Percentiles rank a stretch among this genome's conserved stretches.
Evolutionary conservation across 805 yeast genomes (phyloP).

Genomic region (Spencermartinsiella europaea): DNA sequence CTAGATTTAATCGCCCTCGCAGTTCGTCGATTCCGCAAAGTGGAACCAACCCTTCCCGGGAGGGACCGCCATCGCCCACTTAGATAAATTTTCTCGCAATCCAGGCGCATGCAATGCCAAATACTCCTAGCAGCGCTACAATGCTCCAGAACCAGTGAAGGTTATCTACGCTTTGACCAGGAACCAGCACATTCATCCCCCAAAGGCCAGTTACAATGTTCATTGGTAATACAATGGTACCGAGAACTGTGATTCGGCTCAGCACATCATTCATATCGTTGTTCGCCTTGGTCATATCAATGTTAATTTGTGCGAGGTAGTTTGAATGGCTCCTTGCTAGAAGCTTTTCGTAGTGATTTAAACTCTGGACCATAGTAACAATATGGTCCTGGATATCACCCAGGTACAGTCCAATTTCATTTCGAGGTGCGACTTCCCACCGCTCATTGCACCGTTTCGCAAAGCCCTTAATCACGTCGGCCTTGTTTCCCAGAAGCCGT

Average conservation of each 20-base stretch:
- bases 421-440: constrained; percentile 71
- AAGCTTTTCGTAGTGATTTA: constrained; percentile 91
- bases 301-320: constrained; percentile 92
- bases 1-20: no score
- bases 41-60: no score
- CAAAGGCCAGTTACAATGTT: constrained; percentile 94
- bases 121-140: constrained; percentile 24
- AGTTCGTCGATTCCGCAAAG: no score
- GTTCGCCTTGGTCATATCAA: constrained; percentile 95
- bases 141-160: constrained; percentile 59
- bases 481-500: constrained; percentile 82
- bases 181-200: constrained; percentile 98
- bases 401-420: constrained; percentile 88
- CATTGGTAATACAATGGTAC: constrained; percentile 92
- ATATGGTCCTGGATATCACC: constrained; percentile 98
- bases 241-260: constrained; percentile 87
- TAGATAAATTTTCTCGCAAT: constrained; percentile 17
- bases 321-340: constrained; percentile 94
- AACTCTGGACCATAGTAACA: constrained; percentile 92
- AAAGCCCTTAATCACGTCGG: constrained; percentile 96
- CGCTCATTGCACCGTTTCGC: constrained; percentile 85
- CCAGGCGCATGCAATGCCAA: constrained; percentile 27
- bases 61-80: no score
- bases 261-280: constrained; percentile 95
- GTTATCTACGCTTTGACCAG: constrained; percentile 73